Evolutionary conservation across 768 basidiomycete species (phyloP), one percentile per base, ranked within the genome.

Genomic region (Clitopilus hobsonii): DNA sequence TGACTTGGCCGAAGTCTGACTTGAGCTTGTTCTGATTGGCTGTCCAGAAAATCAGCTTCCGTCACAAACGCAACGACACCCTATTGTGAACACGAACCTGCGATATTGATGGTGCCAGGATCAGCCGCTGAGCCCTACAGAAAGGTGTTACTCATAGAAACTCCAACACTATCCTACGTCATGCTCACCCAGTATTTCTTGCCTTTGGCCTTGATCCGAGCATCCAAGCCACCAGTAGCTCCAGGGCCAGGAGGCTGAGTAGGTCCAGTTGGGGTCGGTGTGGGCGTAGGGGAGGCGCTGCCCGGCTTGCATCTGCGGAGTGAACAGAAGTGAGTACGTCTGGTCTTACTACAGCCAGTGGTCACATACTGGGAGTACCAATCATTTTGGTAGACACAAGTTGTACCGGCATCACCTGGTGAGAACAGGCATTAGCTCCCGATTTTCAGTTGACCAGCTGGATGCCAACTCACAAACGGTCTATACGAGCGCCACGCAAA

Each of bases 401-500:
- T n/a, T n/a, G n/a, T n/a, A n/a, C n/a, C n/a, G n/a, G n/a, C n/a
- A n/a, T n/a, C n/a, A n/a, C n/a, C n/a, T n/a, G n/a, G n/a, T n/a
- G n/a, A n/a, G n/a, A n/a, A n/a, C n/a, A n/a, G n/a, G n/a, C n/a
- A n/a, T n/a, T n/a, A n/a, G n/a, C n/a, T n/a, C n/a, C n/a, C n/a
- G n/a, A n/a, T n/a, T n/a, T n/a, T n/a, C n/a, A n/a, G n/a, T n/a
- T n/a, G n/a, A n/a, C n/a, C n/a, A n/a, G n/a, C n/a, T n/a, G n/a
- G n/a, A n/a, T n/a, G n/a, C n/a, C n/a, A n/a, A 61, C 64, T 20
- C 49, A 67, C 66, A 67, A 45, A 51, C 49, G 26, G 63, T 67
- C 65, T 68, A 14, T 8, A 52, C 32, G 10, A 36, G n/a, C 13
- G 32, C 13, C 13, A 36, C 32, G 32, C 32, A 5, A 47, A 8